Base-by-base conservation (phyloP, 805 yeast genomes). In the Candida coleopterorum region DNA sequence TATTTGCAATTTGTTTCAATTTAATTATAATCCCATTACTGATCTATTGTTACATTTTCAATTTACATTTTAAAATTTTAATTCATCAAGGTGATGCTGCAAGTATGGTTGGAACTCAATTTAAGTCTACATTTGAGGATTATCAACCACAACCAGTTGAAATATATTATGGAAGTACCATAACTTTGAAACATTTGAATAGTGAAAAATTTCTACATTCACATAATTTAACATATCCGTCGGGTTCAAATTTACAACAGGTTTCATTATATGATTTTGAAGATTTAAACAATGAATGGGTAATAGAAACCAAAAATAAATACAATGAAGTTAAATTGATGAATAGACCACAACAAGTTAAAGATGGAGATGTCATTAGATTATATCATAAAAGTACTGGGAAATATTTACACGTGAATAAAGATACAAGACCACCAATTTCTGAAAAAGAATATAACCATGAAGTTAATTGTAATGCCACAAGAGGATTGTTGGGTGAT, bases 361-460 rank as follows among this genome's bases (percentile, higher is more conserved):
- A 68, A 37, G 75, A 78, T 45, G 81, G 81, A 14, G 78, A 72
- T 39, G 53, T 66, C 10, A 62, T 90, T 15, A 70, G 82, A 40
- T 55, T 93, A n/a, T 77, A 75, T 63, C 97, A 93, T 56, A 68
- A 70, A 40, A 42, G 49, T 2, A 83, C 97, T 1, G 75, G 80
- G 11, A 77, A 77, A 43, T 75, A 84, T 31, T 60, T 93, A 35
- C 79, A 79, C 45, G 83, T 87, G 16, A 78, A 72, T 44, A 32
- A 32, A 32, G 84, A 85, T 42, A 49, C 74, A 34, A 77, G 89
- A 42, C 96, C 97, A 3, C 96, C 96, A 8, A 75, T 88, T 18
- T 75, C 90, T 8, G 95, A 86, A 53, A 93, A 86, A 51, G 97
- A 93, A 39, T 89, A 90, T 58, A 81, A 88, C 52, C 75, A 73